Conservation (phyloP, 2,329 filamentous ascomycete species). For the Cryphonectria japonica region DNA sequence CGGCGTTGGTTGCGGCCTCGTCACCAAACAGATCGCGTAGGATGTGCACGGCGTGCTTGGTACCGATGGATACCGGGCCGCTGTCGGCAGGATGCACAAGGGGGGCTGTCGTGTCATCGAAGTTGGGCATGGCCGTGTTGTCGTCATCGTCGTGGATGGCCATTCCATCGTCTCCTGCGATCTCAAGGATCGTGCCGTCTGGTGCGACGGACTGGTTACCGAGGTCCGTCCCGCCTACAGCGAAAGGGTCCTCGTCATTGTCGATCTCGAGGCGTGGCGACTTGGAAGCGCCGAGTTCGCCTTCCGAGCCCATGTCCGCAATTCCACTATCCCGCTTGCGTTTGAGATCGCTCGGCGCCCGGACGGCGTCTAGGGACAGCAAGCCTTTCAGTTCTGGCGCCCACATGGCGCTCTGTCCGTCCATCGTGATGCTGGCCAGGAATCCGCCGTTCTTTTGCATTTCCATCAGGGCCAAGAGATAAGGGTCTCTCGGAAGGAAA, state of each 20-base stretch:
- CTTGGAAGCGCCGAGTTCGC: slow-evolving; percentile 65
- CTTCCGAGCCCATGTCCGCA: slow-evolving; percentile 72
- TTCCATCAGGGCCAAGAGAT: slow-evolving; percentile 84
- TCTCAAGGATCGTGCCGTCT: slow-evolving; percentile 67
- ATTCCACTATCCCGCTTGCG: slow-evolving; percentile 90
- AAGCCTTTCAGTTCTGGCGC: slow-evolving; percentile 92
- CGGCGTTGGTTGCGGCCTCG: slow-evolving; percentile 68
- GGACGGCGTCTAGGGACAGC: slow-evolving; percentile 82
- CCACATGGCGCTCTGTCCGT: slow-evolving; percentile 78
- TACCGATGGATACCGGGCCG: slow-evolving; percentile 85
- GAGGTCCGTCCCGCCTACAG: slow-evolving; percentile 53
- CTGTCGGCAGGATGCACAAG: slow-evolving; percentile 80
- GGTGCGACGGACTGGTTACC: slow-evolving; percentile 57
- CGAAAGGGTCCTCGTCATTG: slow-evolving; percentile 63
- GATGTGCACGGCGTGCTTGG: slow-evolving; percentile 93
- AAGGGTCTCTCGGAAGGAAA: slow-evolving; percentile 85
- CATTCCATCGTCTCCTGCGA: slow-evolving; percentile 61
- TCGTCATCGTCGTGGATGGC: slow-evolving; percentile 52
- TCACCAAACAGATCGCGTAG: slow-evolving; percentile 85
- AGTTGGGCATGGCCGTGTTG: slow-evolving; percentile 58
- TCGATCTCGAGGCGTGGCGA: slow-evolving; percentile 71
- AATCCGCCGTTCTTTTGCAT: slow-evolving; percentile 92
- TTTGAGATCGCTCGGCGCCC: slow-evolving; percentile 80
- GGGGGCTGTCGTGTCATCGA: slow-evolving; percentile 79
- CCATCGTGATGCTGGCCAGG: slow-evolving; percentile 82